Evolutionary conservation across 1,284 basidiomycete species (phyloP), one percentile per base, ranked within the genome.

Genomic region (Boletus smithii): DNA sequence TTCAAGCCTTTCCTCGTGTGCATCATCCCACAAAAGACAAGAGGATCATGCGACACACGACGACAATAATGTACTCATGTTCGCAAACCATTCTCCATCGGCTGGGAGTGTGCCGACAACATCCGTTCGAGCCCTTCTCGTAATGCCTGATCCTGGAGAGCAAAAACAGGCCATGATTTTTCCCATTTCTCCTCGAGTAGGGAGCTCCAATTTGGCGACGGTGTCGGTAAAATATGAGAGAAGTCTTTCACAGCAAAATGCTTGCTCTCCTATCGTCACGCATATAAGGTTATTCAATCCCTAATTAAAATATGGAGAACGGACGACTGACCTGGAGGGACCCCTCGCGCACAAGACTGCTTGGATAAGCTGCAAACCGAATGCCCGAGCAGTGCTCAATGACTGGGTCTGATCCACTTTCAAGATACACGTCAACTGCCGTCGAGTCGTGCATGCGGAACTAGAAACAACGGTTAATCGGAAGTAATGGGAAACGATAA

Each of bases 391-490:
- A 89, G 50, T 83, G 74, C 60, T 92, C 89, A 29, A 92, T 88
- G 61, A 89, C 75, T 0, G 89, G 88, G 46, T 82, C 79, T 2
- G 86, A 88, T 7, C 69, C 60, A 8, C 82, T 80, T 14, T 77
- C 68, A 3, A 92, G 73, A 53, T 83, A 80, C 4, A 90, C 76
- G 36, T 80, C 77, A 0, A 81, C 75, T 8, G 71, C 52, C 0
- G 62, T 71, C 0, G 87, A 88, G 7, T 74, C 72, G 58, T 92
- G 90, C 77, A 92, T 88, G 17, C 89, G 81, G 60, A 90, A 89
- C 89, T 92, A 39, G 16, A 54, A 10, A 18, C 22, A 46, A 44
- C 31, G 40, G 32, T 54, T 11, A 34, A 29, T 46, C n/a, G 0
- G 14, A 31, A 17, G 6, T 5, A 8, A 31, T 20, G 18, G 40